phyloP scores from a whole-genome alignment of 345 rosid species.

The Eucalyptus paniculata region DNA sequence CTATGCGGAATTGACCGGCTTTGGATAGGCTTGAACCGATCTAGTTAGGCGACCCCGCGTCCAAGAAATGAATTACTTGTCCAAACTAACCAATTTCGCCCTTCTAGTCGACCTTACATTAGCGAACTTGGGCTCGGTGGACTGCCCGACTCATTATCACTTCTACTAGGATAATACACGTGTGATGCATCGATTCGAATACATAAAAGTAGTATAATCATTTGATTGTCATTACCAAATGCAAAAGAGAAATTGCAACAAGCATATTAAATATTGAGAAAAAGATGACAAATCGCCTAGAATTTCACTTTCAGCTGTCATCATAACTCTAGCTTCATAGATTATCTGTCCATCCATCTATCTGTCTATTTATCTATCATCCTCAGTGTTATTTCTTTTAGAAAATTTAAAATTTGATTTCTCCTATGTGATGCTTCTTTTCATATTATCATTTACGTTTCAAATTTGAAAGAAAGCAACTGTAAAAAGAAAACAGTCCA shows the following conservation, averaged over 20 bases:
- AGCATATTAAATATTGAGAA: neutral
- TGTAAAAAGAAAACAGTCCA: neutral
- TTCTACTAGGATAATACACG: neutral
- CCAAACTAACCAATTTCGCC: neutral
- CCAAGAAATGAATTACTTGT: neutral
- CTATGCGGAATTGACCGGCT: neutral
- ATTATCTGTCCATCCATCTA: neutral
- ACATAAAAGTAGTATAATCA: neutral
- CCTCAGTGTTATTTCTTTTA: neutral
- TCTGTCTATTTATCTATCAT: neutral
- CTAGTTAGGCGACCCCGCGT: neutral
- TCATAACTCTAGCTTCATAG: neutral
- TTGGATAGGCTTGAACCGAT: neutral
- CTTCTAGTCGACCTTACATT: neutral
- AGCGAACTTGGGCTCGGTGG: neutral
- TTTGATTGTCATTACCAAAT: neutral
- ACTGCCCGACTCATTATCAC: neutral
- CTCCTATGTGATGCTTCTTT: neutral
- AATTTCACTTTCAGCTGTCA: neutral
- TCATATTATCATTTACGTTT: no score
- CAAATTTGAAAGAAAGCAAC: neutral
- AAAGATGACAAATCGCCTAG: neutral
- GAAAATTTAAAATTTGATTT: neutral
- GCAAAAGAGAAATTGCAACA: neutral
- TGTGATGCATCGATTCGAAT: neutral